phyloP scores from a whole-genome alignment of 805 yeast species.

The Saccharomycopsis sp. region DNA sequence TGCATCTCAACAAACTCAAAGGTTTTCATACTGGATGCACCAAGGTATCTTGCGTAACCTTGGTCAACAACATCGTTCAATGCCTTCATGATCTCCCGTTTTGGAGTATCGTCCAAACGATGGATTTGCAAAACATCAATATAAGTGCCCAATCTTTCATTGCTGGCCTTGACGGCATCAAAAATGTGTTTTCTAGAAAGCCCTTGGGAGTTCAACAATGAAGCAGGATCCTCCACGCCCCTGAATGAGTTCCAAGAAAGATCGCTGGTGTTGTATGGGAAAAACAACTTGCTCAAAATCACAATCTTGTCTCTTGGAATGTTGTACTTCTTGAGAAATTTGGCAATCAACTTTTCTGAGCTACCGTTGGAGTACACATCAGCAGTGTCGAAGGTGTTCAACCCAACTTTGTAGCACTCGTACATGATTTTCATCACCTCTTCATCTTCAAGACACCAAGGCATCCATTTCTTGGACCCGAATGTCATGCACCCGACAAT shows the following conservation, averaged over 20 bases:
- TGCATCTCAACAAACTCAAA: conserved; percentile 48
- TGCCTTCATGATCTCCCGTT: conserved; percentile 47
- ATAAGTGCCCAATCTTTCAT: conserved; percentile 42
- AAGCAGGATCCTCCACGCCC: not conserved
- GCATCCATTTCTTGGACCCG: conserved; percentile 30
- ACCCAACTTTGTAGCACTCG: conserved; percentile 35
- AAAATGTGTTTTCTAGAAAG: conserved; percentile 39
- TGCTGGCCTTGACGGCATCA: conserved; percentile 35
- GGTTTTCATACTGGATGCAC: conserved; percentile 55
- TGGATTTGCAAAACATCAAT: conserved; percentile 53
- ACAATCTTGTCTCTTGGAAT: conserved; percentile 30
- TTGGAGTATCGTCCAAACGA: conserved; percentile 42
- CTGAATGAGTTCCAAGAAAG: not conserved
- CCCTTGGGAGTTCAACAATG: conserved; percentile 28
- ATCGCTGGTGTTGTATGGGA: conserved; percentile 25
- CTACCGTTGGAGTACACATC: conserved; percentile 39
- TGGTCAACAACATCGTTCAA: conserved; percentile 40
- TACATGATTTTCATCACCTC: conserved; percentile 37
- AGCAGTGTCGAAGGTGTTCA: conserved; percentile 45
- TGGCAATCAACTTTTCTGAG: conserved; percentile 43
- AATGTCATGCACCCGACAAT: conserved; percentile 47
- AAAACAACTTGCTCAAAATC: conserved; percentile 40
- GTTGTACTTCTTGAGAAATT: conserved; percentile 41
- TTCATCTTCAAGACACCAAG: conserved; percentile 39
- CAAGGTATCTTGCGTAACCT: conserved; percentile 46